Base-by-base conservation (phyloP, 768 basidiomycete genomes). In the Rhodotorula sphaerocarpa region DNA sequence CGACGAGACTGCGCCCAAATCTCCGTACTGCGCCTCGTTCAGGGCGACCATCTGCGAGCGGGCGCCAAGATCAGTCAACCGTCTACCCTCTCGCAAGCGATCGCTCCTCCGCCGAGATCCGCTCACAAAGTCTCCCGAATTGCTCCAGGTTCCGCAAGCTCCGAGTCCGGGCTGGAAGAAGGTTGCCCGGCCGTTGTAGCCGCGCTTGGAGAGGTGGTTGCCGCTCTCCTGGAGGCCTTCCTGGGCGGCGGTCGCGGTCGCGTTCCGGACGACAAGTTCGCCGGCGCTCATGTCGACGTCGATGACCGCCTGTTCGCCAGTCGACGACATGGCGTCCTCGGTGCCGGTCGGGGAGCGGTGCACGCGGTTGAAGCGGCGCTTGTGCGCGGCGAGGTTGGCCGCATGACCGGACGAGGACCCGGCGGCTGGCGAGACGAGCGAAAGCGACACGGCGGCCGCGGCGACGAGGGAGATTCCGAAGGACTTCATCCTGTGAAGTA, bases 1-100 rank as follows among this genome's bases (percentile, higher is more conserved):
- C 6, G 51, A 34, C 11, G 65, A 66, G 45, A 70, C 50, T 10
- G 59, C 61, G 30, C 65, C 69, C 15, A 50, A 21, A 50, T 66
- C 62, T 14, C 69, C 69, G 50, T 70, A 70, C 53, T 66, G 65
- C 10, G 43, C 65, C 23, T 31, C 46, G 56, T 70, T 70, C 27
- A 69, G 51, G 15, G 68, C 68, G 10, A 69, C 68, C 27, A 65
- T 69, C 59, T 68, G 56, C 12, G 15, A 7, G 10, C 36, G 36
- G 36, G 15, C 10, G 10, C 43, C 10, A 44, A 23, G 43, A 44
- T 20, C 20, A n/a, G 15, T n/a, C 11, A 44, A n/a, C 11, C 7
- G 48, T 33, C 28, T 20, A 18, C 6, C 21, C 18, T 9, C 0
- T 23, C 23, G 41, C 46, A n/a, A 28, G 53, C 28, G 30, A 10